Evolutionary conservation across 345 rosid species (phyloP).

Genomic region (Salix suchowensis): DNA sequence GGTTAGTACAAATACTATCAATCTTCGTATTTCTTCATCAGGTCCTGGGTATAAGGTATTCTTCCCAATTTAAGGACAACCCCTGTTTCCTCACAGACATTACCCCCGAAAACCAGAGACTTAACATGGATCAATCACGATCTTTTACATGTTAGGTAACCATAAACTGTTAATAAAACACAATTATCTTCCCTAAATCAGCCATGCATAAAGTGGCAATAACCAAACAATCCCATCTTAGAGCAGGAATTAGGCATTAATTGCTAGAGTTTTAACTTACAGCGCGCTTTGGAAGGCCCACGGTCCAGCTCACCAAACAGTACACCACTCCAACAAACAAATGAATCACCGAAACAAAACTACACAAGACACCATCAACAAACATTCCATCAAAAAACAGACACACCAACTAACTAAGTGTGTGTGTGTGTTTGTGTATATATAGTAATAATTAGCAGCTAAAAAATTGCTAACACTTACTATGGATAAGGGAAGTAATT

Average conservation of each 20-base stretch:
- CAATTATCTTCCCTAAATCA: not conserved
- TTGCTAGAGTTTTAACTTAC: slow-evolving; percentile 42
- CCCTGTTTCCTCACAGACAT: not conserved
- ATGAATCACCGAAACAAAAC: slow-evolving; percentile 93
- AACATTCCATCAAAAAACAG: not conserved
- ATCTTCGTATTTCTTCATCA: not conserved
- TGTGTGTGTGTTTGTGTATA: too few species aligned
- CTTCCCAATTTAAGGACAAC: not conserved
- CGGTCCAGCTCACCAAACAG: slow-evolving; percentile 83
- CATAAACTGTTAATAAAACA: too few species aligned
- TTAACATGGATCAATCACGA: too few species aligned
- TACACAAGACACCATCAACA: slow-evolving; percentile 17
- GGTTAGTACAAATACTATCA: not conserved
- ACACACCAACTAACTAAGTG: not conserved
- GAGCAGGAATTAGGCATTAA: slow-evolving; percentile 1
- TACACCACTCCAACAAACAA: slow-evolving; percentile 87
- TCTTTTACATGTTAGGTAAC: too few species aligned
- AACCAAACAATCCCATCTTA: not conserved
- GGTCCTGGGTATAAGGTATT: not conserved
- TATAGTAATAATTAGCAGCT: not conserved
- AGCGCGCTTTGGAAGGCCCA: slow-evolving; percentile 95
- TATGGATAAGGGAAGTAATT: slow-evolving; percentile 96
- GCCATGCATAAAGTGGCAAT: not conserved
- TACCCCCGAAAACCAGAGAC: too few species aligned
- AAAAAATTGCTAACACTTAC: slow-evolving; percentile 41